Evolutionary conservation across 495 filamentous ascomycete species (phyloP).

Genomic region (Xylaria castorea): DNA sequence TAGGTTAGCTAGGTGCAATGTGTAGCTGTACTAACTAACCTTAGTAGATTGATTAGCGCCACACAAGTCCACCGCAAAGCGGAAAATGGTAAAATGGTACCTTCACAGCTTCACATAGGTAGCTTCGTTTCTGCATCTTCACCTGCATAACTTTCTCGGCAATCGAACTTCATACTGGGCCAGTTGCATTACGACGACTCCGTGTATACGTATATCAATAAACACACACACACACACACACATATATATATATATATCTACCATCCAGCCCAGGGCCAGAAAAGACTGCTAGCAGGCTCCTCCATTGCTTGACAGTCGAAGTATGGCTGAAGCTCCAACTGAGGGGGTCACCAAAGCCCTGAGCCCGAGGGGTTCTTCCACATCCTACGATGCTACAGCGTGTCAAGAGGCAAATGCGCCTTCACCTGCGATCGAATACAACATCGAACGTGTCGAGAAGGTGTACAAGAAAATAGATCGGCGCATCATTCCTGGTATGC

Average conservation of each 20-base stretch:
- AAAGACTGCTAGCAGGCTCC: slow-evolving; percentile 30
- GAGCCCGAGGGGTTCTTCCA: slow-evolving; percentile 27
- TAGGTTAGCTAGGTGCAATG: background rate
- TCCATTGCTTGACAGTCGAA: slow-evolving; percentile 60
- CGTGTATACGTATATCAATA: background rate
- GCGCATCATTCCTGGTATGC: slow-evolving; percentile 77
- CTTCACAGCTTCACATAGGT: background rate
- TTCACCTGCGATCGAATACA: slow-evolving; percentile 46
- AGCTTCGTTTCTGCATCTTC: slow-evolving; percentile 6
- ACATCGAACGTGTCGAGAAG: slow-evolving; percentile 63
- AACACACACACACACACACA: no score
- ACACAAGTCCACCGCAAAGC: background rate
- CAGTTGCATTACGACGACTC: background rate
- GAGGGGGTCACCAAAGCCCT: slow-evolving; percentile 41
- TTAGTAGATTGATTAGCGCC: background rate
- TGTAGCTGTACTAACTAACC: background rate
- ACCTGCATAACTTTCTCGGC: background rate
- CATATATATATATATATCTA: background rate
- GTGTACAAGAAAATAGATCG: slow-evolving; percentile 82
- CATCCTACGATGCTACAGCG: slow-evolving; percentile 29
- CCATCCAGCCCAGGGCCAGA: slow-evolving; percentile 1
- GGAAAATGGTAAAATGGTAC: slow-evolving; percentile 12
- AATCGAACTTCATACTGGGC: background rate
- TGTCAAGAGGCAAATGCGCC: slow-evolving; percentile 27
- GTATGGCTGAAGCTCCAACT: slow-evolving; percentile 49